Evolutionary conservation across 352 stramenopile species (phyloP).

Genomic region (Phytophthora lateralis): DNA sequence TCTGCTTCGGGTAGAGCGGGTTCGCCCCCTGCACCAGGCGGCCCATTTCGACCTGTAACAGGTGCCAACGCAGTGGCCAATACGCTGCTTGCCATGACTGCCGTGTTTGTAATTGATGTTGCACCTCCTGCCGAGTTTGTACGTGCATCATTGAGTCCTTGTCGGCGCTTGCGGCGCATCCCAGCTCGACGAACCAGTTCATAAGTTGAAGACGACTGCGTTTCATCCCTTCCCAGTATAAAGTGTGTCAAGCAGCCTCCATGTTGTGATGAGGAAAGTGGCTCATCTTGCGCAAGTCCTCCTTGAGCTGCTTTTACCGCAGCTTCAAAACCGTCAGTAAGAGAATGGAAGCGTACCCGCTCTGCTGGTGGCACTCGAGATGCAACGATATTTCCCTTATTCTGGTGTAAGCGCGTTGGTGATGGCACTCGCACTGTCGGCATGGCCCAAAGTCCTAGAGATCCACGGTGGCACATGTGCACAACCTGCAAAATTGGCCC

Average conservation of each 20-base stretch:
- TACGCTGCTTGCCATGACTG: constrained; percentile 26
- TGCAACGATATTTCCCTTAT: constrained; percentile 21
- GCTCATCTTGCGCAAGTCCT: background rate
- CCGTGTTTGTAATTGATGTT: constrained; percentile 18
- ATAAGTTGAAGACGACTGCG: constrained; percentile 39
- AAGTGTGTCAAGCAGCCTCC: constrained; percentile 45
- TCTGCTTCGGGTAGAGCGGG: constrained; percentile 5
- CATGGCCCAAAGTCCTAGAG: constrained; percentile 62
- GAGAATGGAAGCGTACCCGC: constrained; percentile 26
- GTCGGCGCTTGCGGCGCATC: constrained; percentile 29
- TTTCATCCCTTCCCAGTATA: constrained; percentile 47
- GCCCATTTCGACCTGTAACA: constrained; percentile 18
- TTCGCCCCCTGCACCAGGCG: constrained; percentile 6
- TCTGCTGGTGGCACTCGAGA: constrained; percentile 12
- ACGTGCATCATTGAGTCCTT: constrained; percentile 23
- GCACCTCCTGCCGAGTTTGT: constrained; percentile 6
- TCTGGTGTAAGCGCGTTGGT: constrained; percentile 7
- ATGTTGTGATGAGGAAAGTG: background rate
- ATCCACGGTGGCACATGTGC: constrained; percentile 61
- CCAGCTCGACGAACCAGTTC: constrained; percentile 34
- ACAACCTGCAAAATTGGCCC: constrained; percentile 40
- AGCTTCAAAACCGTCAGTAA: constrained; percentile 39
- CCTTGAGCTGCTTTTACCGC: constrained; percentile 12
- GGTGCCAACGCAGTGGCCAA: constrained; percentile 39
- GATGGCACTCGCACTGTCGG: constrained; percentile 17